Base-by-base conservation (phyloP, 768 basidiomycete genomes). In the Tulasnella calospora region DNA sequence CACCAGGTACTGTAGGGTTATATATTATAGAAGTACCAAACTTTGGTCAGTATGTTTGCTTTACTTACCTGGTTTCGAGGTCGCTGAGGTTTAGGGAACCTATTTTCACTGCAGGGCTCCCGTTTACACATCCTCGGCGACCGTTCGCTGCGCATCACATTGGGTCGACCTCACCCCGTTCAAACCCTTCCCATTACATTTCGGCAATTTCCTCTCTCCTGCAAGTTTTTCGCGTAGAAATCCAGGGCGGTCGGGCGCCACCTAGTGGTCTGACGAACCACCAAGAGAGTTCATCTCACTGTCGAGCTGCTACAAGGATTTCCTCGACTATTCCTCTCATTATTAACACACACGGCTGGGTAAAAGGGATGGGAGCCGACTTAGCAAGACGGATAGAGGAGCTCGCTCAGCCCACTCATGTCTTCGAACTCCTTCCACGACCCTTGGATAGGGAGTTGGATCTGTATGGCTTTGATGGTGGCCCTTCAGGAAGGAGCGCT, bases 281-380 rank as follows among this genome's bases (percentile, higher is more conserved):
- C n/a, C 8, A 30, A 85, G 87, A 69, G 80, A 80, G 40, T 90
- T 92, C 72, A 79, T 85, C 36, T 89, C 96, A 6, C 97, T 30
- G 27, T 35, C 61, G 61, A 15, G 10, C 10, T 13, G 13, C 61
- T 10, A 5, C 61, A 27, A 67, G 13, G 30, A 33, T 67, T 13
- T 35, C 7, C 21, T 27, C 61, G 13, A 67, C 33, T 6, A 35
- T 67, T 33, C 61, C 97, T 0, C 89, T 98, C 23, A 89, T 98
- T 21, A 89, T 99, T 74, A 99, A 99, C 83, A 98, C 94, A 0
- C 96, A 97, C 90, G 97, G 97, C 2, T 99, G 97, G 97, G 89
- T 89, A 7, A 98, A 96, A 83, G 97, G 97, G 9, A 89, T 98
- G 3, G 97, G 97, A 3, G 91, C 90, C 21, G 94, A 97, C 81